Conservation (phyloP, 805 yeast genomes). For the Yamadazyma akitaensis region DNA sequence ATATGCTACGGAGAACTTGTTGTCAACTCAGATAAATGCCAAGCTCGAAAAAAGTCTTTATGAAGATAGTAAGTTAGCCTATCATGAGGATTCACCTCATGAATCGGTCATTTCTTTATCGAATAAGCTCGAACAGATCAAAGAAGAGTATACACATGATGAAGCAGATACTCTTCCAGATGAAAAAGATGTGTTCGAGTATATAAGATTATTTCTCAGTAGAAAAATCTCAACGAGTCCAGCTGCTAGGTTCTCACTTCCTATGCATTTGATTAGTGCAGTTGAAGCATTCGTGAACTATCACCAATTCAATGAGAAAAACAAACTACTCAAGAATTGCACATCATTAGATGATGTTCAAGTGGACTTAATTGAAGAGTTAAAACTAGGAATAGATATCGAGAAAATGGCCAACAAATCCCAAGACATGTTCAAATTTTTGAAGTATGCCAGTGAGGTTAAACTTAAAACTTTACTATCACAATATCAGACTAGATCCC, state of each 20-base stretch:
- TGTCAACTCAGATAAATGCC: constrained; percentile 73
- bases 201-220: constrained; percentile 37
- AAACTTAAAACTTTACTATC: constrained; percentile 44
- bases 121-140: constrained; percentile 11
- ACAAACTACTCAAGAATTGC: constrained; percentile 19
- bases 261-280: constrained; percentile 56
- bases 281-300: constrained; percentile 48
- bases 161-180: constrained; percentile 21
- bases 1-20: constrained; percentile 74
- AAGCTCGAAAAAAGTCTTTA: constrained; percentile 59
- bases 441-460: constrained; percentile 34
- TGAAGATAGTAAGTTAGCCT: constrained; percentile 20
- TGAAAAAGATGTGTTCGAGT: constrained; percentile 31
- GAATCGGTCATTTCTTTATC: constrained; percentile 13
- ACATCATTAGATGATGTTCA: constrained; percentile 26
- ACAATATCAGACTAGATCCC: constrained; percentile 44
- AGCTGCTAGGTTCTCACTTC: constrained; percentile 69
- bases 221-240: constrained; percentile 81
- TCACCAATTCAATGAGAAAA: constrained; percentile 17
- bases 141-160: constrained; percentile 14
- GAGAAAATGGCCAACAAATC: constrained; percentile 35
- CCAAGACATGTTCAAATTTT: constrained; percentile 33
- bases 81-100: constrained; percentile 11
- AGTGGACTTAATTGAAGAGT: constrained; percentile 22
- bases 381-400: constrained; percentile 23